Percentiles rank a stretch among this genome's conserved stretches.
These are phyloP conservation scores for Candida sp. DNA, from an alignment of 1,139 yeast species.

Conservation along the genomic window DNA sequence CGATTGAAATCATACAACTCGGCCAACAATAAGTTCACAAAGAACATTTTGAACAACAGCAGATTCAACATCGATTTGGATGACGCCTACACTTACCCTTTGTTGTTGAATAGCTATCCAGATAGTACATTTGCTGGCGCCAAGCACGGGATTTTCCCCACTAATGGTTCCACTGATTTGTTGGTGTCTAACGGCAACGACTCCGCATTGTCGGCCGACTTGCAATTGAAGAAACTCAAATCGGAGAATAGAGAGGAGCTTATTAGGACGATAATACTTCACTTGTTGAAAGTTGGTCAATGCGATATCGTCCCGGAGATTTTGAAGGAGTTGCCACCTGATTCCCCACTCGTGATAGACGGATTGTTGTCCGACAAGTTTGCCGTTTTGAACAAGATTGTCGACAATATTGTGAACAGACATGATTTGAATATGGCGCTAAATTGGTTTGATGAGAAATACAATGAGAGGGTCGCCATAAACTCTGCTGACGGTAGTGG, in stretches of 20 bases:
- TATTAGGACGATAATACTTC: slow-evolving; percentile 44
- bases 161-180: not conserved
- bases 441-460: slow-evolving; percentile 37
- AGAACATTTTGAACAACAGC: slow-evolving; percentile 35
- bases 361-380: slow-evolving; percentile 30
- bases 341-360: slow-evolving; percentile 23
- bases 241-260: slow-evolving; percentile 37
- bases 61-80: slow-evolving; percentile 39
- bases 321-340: slow-evolving; percentile 25
- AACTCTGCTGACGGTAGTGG: not conserved
- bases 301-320: slow-evolving; percentile 39
- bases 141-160: not conserved
- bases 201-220: slow-evolving; percentile 9
- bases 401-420: slow-evolving; percentile 34
- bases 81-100: slow-evolving; percentile 49
- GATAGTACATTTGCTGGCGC: slow-evolving; percentile 13
- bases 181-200: not conserved
- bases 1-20: slow-evolving; percentile 42
- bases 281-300: slow-evolving; percentile 47
- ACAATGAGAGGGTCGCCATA: slow-evolving; percentile 16
- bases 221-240: slow-evolving; percentile 19
- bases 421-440: slow-evolving; percentile 41
- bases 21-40: slow-evolving; percentile 38
- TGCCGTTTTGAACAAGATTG: slow-evolving; percentile 35
- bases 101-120: slow-evolving; percentile 38